These are phyloP conservation scores for Agaricus blazei DNA, from an alignment of 768 basidiomycete species.

Conservation along the genomic window DNA sequence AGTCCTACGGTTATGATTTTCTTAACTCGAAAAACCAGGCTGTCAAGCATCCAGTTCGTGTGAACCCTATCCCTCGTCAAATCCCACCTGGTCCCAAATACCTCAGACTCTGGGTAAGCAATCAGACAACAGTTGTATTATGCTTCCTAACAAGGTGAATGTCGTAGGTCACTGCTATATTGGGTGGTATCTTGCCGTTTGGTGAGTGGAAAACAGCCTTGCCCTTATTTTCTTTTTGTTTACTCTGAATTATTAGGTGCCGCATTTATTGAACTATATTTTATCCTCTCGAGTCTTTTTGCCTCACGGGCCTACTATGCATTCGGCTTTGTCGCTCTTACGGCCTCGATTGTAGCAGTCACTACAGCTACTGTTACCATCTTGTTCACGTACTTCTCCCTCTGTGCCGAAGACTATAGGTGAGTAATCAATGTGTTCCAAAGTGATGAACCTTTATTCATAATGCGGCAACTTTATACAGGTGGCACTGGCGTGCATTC, in stretches of 20 bases:
- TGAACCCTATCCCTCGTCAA: slow-evolving; percentile 93
- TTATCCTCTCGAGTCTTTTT: slow-evolving; percentile 86
- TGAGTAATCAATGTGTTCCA: slow-evolving; percentile 24
- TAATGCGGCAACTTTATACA: slow-evolving; percentile 18
- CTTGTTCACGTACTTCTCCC: slow-evolving; percentile 82
- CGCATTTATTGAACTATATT: slow-evolving; percentile 93
- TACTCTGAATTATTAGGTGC: slow-evolving; percentile 48
- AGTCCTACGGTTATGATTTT: neutral
- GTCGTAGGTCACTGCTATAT: slow-evolving; percentile 57
- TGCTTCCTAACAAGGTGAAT: neutral
- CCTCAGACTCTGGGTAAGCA: slow-evolving; percentile 69
- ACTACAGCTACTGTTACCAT: slow-evolving; percentile 92
- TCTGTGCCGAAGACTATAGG: slow-evolving; percentile 95
- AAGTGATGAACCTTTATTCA: neutral
- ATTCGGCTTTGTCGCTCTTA: slow-evolving; percentile 91
- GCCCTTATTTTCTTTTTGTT: neutral
- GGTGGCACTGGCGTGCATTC: slow-evolving; percentile 98
- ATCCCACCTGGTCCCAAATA: slow-evolving; percentile 88
- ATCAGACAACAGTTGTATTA: neutral
- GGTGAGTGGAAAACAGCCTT: slow-evolving; percentile 35
- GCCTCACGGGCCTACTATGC: slow-evolving; percentile 93
- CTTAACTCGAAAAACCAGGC: slow-evolving; percentile 32
- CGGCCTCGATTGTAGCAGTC: slow-evolving; percentile 73
- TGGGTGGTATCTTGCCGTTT: slow-evolving; percentile 92
- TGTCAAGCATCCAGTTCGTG: slow-evolving; percentile 78